phyloP scores from a whole-genome alignment of 2,329 filamentous ascomycete genomes.

The Dactylonectria estremocensis region DNA sequence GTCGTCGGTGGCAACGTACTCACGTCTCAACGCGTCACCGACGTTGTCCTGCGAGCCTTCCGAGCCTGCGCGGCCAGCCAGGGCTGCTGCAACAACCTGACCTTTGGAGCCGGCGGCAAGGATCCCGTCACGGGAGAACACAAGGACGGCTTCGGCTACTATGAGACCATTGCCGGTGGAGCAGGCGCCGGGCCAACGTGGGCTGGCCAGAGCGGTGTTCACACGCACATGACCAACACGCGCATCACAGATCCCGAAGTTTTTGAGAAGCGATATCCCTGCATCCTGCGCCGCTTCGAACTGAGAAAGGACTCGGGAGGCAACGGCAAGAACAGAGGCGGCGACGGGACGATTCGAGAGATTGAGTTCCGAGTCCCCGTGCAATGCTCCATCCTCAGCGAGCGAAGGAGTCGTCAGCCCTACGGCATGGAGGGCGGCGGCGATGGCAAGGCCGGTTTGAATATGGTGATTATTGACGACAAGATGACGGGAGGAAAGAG shows the following conservation, averaged over 20 bases:
- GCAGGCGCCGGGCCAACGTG: conserved; percentile 50
- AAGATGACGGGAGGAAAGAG: conserved; percentile 50
- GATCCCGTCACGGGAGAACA: conserved; percentile 45
- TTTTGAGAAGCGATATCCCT: conserved; percentile 54
- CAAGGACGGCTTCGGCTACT: conserved; percentile 54
- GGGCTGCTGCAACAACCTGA: conserved; percentile 86
- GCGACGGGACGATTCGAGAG: conserved; percentile 83
- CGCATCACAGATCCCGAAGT: conserved; percentile 56
- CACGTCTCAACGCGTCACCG: conserved; percentile 59
- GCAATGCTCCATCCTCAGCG: conserved; percentile 84
- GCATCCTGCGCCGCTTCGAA: conserved; percentile 51
- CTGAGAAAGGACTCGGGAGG: conserved; percentile 64
- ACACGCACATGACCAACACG: conserved; percentile 57
- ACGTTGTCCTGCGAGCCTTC: conserved; percentile 84
- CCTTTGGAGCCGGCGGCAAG: conserved; percentile 77
- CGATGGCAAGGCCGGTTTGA: conserved; percentile 77
- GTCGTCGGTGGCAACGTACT: conserved; percentile 53
- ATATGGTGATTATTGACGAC: conserved; percentile 72
- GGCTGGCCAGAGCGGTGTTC: conserved; percentile 50
- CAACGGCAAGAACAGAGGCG: conserved; percentile 76
- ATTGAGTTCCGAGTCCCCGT: conserved; percentile 87
- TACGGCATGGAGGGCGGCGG: conserved; percentile 82
- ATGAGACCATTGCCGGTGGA: conserved; percentile 55
- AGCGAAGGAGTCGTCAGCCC: conserved; percentile 81
- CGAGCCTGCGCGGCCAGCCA: conserved; percentile 81